phyloP scores from a whole-genome alignment of 768 basidiomycete genomes.

The Pleurotus tuoliensis region DNA sequence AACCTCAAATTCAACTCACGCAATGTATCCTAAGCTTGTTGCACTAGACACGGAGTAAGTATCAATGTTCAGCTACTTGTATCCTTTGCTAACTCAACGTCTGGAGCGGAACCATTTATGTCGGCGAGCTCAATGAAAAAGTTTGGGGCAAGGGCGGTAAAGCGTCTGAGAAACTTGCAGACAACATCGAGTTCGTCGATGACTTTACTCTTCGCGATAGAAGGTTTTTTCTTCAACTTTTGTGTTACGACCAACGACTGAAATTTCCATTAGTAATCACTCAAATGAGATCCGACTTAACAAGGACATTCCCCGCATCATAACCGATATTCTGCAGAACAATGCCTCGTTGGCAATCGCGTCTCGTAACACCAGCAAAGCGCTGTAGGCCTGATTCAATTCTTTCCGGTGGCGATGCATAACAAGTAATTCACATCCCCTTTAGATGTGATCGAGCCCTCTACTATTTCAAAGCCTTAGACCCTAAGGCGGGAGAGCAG shows the following conservation, averaged over 20 bases:
- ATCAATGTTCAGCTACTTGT: background rate
- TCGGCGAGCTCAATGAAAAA: background rate
- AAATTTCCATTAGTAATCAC: background rate
- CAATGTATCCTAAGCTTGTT: background rate
- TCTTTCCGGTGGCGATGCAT: background rate
- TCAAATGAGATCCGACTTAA: background rate
- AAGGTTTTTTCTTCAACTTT: background rate
- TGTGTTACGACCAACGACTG: background rate
- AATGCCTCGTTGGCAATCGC: background rate
- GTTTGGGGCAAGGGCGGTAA: background rate
- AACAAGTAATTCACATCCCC: background rate
- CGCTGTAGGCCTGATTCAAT: background rate
- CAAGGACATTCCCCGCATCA: background rate
- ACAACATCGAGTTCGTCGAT: background rate
- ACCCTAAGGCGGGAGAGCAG: background rate
- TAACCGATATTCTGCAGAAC: background rate
- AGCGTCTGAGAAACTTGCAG: background rate
- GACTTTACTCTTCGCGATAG: background rate
- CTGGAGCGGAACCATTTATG: background rate
- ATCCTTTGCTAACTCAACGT: background rate
- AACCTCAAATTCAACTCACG: too few relatives aligned
- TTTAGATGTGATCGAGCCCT: background rate
- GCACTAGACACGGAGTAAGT: slow-evolving; percentile 1
- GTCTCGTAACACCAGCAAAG: background rate
- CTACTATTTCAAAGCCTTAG: background rate